Evolutionary conservation across 768 basidiomycete species (phyloP), one percentile per base, ranked within the genome.

Genomic region (Lentinula sp.): DNA sequence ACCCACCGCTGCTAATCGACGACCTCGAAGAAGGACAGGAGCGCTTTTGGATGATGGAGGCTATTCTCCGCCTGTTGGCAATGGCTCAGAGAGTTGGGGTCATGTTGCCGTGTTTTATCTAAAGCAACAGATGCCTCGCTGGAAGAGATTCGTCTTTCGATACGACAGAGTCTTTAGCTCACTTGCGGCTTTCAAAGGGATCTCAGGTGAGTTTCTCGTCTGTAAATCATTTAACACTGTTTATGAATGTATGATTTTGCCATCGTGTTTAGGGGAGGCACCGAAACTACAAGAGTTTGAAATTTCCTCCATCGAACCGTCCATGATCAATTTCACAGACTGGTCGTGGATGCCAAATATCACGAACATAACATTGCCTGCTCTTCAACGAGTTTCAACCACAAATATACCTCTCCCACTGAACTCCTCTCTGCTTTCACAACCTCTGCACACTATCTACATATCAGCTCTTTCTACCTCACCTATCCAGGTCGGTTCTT

Each of bases 51-150:
- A 55, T 41, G 53, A 55, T 37, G 36, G n/a, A 10, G 18, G 15
- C 6, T 46, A n/a, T 18, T 0, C 48, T 39, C 39, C 41, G 12
- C 45, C 48, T 28, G 45, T 39, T 48, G 48, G 39, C 8, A 59
- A 28, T 36, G 48, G 41, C 23, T 39, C 54, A 20, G 36, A 82
- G 63, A 86, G 89, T 59, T 93, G 90, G 90, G 90, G 89, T 0
- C 85, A 90, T 64, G 87, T 93, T 36, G 87, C 86, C 0, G 84
- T 92, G 49, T 91, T 81, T 70, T 93, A 92, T 68, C 72, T 93
- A 20, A 85, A 87, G 2, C 84, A 89, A 65, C 87, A 91, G 69
- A 91, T 91, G 85, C 84, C 85, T 64, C 81, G 90, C 33, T 93
- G 90, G 90, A 80, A 88, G 68, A 79, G 90, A 23, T 93, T 93